Evolutionary conservation across 352 stramenopile species (phyloP).

Genomic region (Phytopythium litorale): DNA sequence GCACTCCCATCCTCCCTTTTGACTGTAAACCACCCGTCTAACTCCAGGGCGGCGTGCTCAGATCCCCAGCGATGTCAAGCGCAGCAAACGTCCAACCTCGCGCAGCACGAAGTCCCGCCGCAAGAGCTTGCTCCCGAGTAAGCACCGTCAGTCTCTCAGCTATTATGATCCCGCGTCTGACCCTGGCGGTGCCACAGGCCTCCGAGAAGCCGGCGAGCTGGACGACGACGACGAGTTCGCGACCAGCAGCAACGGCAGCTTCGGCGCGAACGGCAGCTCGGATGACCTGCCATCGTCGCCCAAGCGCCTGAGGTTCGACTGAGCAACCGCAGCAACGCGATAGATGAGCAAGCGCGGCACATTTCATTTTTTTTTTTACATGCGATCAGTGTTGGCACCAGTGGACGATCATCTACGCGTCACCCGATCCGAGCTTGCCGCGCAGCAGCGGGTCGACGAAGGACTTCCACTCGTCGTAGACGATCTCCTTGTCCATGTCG

Average conservation of each 20-base stretch:
- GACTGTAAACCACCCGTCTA: background rate
- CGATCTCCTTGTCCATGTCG: constrained; percentile 46
- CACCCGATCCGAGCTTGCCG: background rate
- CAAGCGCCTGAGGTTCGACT: background rate
- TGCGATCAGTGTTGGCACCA: background rate
- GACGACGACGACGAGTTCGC: constrained; percentile 1
- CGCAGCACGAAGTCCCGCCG: background rate
- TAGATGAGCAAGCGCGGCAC: background rate
- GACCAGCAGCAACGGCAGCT: constrained; percentile 1
- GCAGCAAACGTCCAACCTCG: background rate
- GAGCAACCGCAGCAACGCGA: background rate
- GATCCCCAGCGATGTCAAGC: background rate
- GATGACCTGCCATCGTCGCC: background rate
- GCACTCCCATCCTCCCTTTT: background rate
- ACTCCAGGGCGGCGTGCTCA: background rate
- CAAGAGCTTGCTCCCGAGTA: constrained; percentile 4
- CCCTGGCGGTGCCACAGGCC: background rate
- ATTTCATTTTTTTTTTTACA: background rate
- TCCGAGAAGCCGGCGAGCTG: background rate
- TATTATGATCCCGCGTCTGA: background rate
- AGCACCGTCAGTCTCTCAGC: background rate
- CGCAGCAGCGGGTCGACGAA: constrained; percentile 59
- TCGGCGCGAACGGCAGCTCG: background rate
- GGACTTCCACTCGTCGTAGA: constrained; percentile 44
- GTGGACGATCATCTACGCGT: background rate